Conservation (phyloP, 345 rosid genomes). For the Fremontodendron californicum region DNA sequence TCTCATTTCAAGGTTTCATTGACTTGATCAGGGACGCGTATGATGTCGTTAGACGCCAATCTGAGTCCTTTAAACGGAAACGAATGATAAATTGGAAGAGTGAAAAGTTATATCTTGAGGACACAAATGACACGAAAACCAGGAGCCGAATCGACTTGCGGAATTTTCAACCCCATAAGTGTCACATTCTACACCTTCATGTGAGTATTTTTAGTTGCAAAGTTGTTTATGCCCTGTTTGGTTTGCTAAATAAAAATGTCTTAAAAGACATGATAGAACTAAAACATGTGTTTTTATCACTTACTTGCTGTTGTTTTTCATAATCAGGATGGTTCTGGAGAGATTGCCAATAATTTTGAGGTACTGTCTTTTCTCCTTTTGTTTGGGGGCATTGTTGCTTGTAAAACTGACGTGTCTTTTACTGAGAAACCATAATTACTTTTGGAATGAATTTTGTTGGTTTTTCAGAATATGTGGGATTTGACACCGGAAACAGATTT, state of each 20-base stretch:
- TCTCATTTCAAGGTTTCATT: conserved; percentile 35
- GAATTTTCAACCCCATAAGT: conserved; percentile 33
- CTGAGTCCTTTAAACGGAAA: conserved; percentile 10
- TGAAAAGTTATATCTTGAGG: conserved; percentile 25
- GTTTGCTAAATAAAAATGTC: neutral
- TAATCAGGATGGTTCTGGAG: conserved; percentile 54
- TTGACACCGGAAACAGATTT: conserved; percentile 64
- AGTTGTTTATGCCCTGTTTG: conserved; percentile 12
- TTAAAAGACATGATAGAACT: neutral
- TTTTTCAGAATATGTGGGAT: conserved; percentile 77
- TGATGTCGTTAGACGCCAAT: conserved; percentile 3
- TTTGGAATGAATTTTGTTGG: conserved; percentile 4
- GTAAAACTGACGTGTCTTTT: neutral
- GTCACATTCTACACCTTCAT: conserved; percentile 45
- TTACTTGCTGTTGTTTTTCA: neutral
- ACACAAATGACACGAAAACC: conserved; percentile 26
- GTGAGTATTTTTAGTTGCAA: conserved; percentile 34
- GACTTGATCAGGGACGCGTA: conserved; percentile 33
- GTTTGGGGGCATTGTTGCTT: neutral
- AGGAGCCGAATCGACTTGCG: conserved; percentile 24
- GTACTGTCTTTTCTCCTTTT: conserved; percentile 5
- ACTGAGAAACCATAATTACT: neutral
- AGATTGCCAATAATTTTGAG: conserved; percentile 40
- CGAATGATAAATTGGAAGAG: conserved; percentile 35
- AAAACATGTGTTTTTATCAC: neutral